phyloP scores from a whole-genome alignment of 2,329 filamentous ascomycete genomes.

The Neonectria ditissima region DNA sequence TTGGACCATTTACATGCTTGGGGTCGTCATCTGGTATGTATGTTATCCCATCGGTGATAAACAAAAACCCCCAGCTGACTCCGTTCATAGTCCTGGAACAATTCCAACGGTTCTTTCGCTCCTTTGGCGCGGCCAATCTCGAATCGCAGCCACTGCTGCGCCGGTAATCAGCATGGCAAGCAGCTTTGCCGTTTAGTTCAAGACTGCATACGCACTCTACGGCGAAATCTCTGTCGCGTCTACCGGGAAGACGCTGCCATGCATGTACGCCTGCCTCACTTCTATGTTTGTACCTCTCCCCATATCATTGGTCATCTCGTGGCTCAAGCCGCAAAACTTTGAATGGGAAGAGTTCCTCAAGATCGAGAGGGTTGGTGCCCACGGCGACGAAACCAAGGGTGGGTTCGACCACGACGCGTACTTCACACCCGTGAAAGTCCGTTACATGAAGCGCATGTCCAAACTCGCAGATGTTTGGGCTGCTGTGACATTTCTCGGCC shows the following conservation, averaged over 20 bases:
- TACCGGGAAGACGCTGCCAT: slow-evolving; percentile 59
- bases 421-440: too few relatives aligned
- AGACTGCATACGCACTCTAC: slow-evolving; percentile 55
- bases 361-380: slow-evolving; percentile 2
- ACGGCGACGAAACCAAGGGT: slow-evolving; percentile 7
- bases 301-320: slow-evolving; percentile 57
- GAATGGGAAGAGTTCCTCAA: slow-evolving; percentile 41
- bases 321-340: slow-evolving; percentile 52
- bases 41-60: too few relatives aligned
- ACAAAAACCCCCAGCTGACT: too few relatives aligned
- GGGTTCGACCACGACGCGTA: not conserved
- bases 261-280: slow-evolving; percentile 61
- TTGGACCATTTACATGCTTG: too few relatives aligned
- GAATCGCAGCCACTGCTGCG: too few relatives aligned
- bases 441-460: slow-evolving; percentile 12
- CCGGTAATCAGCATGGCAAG: too few relatives aligned
- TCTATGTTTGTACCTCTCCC: slow-evolving; percentile 52
- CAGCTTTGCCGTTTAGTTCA: slow-evolving; percentile 60
- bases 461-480: slow-evolving; percentile 23
- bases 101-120: too few relatives aligned
- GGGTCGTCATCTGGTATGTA: too few relatives aligned
- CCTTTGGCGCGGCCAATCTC: too few relatives aligned
- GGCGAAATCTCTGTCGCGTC: slow-evolving; percentile 57
- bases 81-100: too few relatives aligned
- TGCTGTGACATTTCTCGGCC: slow-evolving; percentile 24